Base-by-base conservation (phyloP, 73 alveolate genomes). In the Symbiodinium natans region DNA sequence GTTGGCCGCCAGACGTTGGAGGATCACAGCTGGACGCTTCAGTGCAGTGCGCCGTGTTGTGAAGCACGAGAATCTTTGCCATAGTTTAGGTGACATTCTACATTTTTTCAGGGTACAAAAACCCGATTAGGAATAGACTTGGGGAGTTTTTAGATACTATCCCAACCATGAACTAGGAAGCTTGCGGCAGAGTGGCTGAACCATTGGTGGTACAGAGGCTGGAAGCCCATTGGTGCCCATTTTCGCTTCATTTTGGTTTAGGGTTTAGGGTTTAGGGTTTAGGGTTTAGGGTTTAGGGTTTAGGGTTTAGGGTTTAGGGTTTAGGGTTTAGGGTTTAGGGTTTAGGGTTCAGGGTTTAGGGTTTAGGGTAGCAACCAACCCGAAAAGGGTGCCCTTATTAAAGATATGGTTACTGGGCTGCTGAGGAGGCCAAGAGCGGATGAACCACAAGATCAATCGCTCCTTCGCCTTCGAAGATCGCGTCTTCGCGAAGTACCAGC, bases 1-100 rank as follows among this genome's bases (percentile, higher is more conserved):
- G 95, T 40, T 88, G 86, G 95, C 86, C 21, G 95, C 95, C 43
- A 82, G 95, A 41, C 95, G 95, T 31, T 88, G 86, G 86, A 80
- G 95, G 19, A 33, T 88, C 29, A 88, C 95, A n/a, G 95, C 95
- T 7, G 95, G 95, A 5, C 59, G 95, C 74, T 88, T 88, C 36
- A 48, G 36, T 34, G 17, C 71, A 11, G 86, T 88, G 38, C 95
- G 95, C 74, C 40, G 86, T 40, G 86, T 63, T 46, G 95, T 86
- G 71, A 80, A 63, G 86, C 86, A 63, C 74, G 46, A 15, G 33
- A 33, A 68, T 74, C 33, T 84, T 41, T 74, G 80, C 93, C 41
- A 84, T 74, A 56, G 27, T 21, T 56, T 56, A 2, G 75, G 75
- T 21, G 17, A 21, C 31, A 56, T n/a, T n/a, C n/a, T 56, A 29